Base-by-base conservation (phyloP, 495 filamentous ascomycete genomes). In the Daldinia decipiens region DNA sequence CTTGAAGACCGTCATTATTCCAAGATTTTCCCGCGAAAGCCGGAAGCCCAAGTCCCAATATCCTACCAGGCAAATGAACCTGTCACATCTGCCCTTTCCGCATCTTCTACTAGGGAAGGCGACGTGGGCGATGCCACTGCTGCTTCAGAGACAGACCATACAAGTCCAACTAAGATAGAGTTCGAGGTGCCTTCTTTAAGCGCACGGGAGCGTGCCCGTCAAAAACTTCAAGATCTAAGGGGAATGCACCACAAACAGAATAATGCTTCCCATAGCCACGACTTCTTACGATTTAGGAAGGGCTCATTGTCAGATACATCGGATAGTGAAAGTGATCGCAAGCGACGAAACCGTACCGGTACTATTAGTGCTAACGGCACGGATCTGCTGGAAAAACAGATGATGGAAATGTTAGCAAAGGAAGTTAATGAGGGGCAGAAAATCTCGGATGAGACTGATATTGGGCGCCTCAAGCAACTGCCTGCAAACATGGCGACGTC, bases 1-100 rank as follows among this genome's bases (percentile, higher is more conserved):
- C 87, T 96, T 26, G 90, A 95, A 67, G 90, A 94, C 77, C 87
- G 85, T 24, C 82, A 90, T 71, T 93, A 92, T 58, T 83, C 86
- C 11, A 87, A 86, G 47, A 84, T 97, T 5, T 94, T 93, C 74
- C 83, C 89, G 1, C 77, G 77, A 47, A 68, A 67, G 6, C 39
- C 65, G 7, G 79, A 78, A 26, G 7, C 72, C 1, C 65, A 71
- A 54, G 43, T 61, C 26, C 62, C 67, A 4, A 32, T 62, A 4
- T 54, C 60, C 40, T 40, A 53, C 32, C 70, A 76, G 56, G 26
- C 32, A 4, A 60, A 40, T 13, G 73, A 75, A 32, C 58, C 67
- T 40, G 21, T 17, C 17, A 38, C 39, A 55, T 54, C 62, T 29
- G 39, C 32, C 21, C 9, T 71, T 45, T 45, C 61, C 24, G 32